Evolutionary conservation across 2,329 filamentous ascomycete genomes (phyloP), one percentile per base, ranked within the genome.

Genomic region (Sclerotiophoma versabilis): DNA sequence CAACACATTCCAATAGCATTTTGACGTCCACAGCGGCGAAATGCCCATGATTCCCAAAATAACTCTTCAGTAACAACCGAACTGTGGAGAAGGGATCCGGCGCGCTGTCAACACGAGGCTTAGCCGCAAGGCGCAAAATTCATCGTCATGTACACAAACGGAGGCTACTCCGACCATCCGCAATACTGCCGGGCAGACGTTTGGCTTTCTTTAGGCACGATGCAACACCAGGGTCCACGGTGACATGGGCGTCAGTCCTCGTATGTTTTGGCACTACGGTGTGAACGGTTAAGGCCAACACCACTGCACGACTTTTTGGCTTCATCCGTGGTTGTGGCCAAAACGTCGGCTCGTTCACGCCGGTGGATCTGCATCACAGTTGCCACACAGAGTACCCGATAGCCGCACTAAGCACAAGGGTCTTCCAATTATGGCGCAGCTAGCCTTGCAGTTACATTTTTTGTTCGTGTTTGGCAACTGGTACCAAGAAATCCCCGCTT

Each of bases 21-120:
- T 10, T 17, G 26, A 22, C n/a, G 4, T 23, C 23, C 27, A 14
- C 29, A 36, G 49, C 29, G 42, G 42, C 49, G 29, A 46, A 8
- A 39, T 20, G 11, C 20, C 17, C 23, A 44, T 19, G 20, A 9
- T 15, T 29, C 41, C 23, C n/a, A 34, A 46, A 52, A 39, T 39
- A 41, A 34, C 12, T 39, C 14, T n/a, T 29, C 5, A 14, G 20
- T 20, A 27, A 41, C 33, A 38, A 15, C 23, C 29, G 23, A 39
- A 26, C n/a, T 38, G 19, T 46, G 42, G 42, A 25, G 41, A 46
- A 26, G 22, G 19, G 27, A 25, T 6, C 32, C 25, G 34, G 41
- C 33, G 25, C 33, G 48, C 48, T 39, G 39, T 39, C 39, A 44
- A 45, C 33, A 51, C 49, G 49, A 51, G 49, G 41, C 41, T 39